Base-by-base conservation (phyloP, 2,329 filamentous ascomycete species). In the Talaromyces sp. region DNA sequence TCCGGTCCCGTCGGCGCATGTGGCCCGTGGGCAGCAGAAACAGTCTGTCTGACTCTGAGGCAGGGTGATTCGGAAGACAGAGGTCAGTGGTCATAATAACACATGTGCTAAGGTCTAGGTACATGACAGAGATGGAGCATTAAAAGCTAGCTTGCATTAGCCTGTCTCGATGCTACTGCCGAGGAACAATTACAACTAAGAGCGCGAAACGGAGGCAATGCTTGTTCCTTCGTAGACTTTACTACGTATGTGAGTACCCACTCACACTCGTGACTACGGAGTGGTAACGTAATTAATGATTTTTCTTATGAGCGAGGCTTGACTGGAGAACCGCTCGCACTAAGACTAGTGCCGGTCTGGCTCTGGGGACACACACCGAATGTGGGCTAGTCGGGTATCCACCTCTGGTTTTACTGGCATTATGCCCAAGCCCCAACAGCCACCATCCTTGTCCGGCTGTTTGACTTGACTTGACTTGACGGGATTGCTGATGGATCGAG, bases 21-120 rank as follows among this genome's bases (percentile, higher is more conserved):
- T 64, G 62, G 62, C 33, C 62, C 52, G 62, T 64, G 62, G 62
- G 50, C 43, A 39, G 19, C n/a, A 33, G 35, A 31, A 39, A 22
- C 39, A 45, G 24, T 33, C 37, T 11, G 27, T 19, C 37, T 37
- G 35, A 37, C 9, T 37, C 35, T 8, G 35, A 31, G 27, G n/a
- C n/a, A 47, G 22, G 39, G 19, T 16, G 39, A 41, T 48, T 48
- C 47, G 47, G 27, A 50, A 50, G 16, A 8, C 27, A 31, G 27
- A 8, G 47, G 47, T 31, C 35, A 13, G 13, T 37, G 48, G 27
- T 19, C 27, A 31, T 16, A 33, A 33, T 33, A 19, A 10, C 4
- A 16, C 24, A 50, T 31, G 24, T 31, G 16, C 47, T 31, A 33
- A 27, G 22, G 19, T 16, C 45, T 24, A 14, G 22, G 45, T 50